phyloP scores from a whole-genome alignment of 768 basidiomycete species.

The Kwoniella shandongensis region DNA sequence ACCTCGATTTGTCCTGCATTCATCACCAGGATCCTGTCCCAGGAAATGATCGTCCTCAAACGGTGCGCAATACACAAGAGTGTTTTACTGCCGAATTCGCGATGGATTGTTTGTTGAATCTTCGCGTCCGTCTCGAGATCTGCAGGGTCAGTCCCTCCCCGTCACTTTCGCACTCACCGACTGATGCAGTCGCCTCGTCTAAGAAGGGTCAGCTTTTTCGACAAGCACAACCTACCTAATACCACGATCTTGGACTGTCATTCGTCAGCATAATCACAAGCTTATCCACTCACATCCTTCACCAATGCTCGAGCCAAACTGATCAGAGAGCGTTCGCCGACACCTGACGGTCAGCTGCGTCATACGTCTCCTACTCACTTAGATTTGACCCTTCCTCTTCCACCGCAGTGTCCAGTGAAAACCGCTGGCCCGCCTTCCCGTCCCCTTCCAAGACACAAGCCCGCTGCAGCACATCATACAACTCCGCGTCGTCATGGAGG shows the following conservation, averaged over 20 bases:
- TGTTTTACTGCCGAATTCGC: conserved; percentile 79
- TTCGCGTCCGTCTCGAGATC: conserved; percentile 80
- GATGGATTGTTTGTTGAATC: conserved; percentile 84
- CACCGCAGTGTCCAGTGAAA: conserved; percentile 74
- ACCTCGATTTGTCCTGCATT: conserved; percentile 73
- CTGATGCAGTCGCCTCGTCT: conserved; percentile 83
- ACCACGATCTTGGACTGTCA: conserved; percentile 68
- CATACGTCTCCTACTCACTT: conserved; percentile 21
- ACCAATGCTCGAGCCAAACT: conserved; percentile 85
- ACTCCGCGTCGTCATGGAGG: conserved; percentile 68
- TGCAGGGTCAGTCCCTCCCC: conserved; percentile 53
- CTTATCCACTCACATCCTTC: conserved; percentile 59
- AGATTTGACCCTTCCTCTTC: conserved; percentile 83
- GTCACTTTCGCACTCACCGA: conserved; percentile 59
- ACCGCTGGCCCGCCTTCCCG: conserved; percentile 53
- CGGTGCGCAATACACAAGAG: conserved; percentile 82
- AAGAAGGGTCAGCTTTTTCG: not conserved
- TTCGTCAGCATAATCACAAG: not conserved
- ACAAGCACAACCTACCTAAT: conserved; percentile 57
- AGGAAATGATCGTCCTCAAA: conserved; percentile 78
- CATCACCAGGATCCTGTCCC: conserved; percentile 84
- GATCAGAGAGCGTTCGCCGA: conserved; percentile 70
- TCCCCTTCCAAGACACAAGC: conserved; percentile 57
- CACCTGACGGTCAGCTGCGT: conserved; percentile 24
- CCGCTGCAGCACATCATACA: conserved; percentile 82